A percentile compares a stretch with the other conserved stretches of the same genome.
Evolutionary conservation across 2,329 filamentous ascomycete species (phyloP).

Genomic region (Calonectria henricotiae): DNA sequence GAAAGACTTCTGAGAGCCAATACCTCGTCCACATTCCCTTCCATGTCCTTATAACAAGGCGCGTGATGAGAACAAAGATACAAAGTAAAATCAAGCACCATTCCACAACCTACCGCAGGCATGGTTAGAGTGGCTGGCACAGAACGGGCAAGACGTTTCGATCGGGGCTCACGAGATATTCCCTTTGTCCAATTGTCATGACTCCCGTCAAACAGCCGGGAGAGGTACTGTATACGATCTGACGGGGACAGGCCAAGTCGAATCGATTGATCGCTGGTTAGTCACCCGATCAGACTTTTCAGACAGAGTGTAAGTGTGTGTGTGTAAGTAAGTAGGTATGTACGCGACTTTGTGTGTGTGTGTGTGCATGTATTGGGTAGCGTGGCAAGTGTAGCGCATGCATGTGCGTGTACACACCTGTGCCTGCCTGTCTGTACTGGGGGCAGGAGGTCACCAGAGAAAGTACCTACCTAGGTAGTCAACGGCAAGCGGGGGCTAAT

Average conservation of each 20-base stretch:
- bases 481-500: constrained; percentile 5
- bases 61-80: neutral
- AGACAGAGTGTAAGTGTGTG: neutral
- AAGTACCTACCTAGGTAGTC: neutral
- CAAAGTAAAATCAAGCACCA: constrained; percentile 11
- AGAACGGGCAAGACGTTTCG: neutral
- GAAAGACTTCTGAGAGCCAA: constrained; percentile 18
- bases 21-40: constrained; percentile 7
- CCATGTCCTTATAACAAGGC: constrained; percentile 15
- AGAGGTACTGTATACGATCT: neutral
- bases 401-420: neutral
- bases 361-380: neutral
- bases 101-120: neutral
- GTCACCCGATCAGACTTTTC: neutral
- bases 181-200: neutral
- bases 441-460: neutral
- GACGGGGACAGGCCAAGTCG: neutral
- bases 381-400: neutral
- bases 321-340: neutral
- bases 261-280: neutral
- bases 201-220: neutral
- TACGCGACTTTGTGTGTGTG: no score
- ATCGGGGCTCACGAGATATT: neutral
- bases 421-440: neutral
- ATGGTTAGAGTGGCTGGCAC: neutral